These are phyloP conservation scores for Picochlorum sp. DNA, from an alignment of 139 green algal genomes.

Conservation along the genomic window DNA sequence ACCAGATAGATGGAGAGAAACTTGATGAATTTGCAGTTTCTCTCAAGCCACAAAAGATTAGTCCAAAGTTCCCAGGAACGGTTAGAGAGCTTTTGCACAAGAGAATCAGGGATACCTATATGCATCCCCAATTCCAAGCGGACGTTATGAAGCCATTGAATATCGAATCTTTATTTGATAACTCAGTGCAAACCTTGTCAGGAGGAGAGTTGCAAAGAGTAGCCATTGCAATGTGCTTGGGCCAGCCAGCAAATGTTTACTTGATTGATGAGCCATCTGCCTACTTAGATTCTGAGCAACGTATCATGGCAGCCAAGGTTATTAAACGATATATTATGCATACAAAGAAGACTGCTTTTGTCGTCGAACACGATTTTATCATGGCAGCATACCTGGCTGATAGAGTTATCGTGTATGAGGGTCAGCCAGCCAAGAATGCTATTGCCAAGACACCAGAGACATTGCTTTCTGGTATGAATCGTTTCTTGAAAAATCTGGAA, in stretches of 20 bases:
- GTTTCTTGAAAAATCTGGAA: conserved; percentile 87
- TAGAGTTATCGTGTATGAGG: conserved; percentile 95
- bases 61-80: conserved; percentile 88
- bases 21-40: conserved; percentile 80
- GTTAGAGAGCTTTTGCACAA: conserved; percentile 88
- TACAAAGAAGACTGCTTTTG: conserved; percentile 97
- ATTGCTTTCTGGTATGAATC: conserved; percentile 84
- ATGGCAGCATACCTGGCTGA: conserved; percentile 98
- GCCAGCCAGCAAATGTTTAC: conserved; percentile 93
- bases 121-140: conserved; percentile 85
- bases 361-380: conserved; percentile 99
- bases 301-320: conserved; percentile 94
- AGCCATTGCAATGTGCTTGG: conserved; percentile 87
- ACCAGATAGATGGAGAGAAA: conserved; percentile 38
- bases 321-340: conserved; percentile 99
- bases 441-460: conserved; percentile 63
- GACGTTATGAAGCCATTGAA: conserved; percentile 86
- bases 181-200: conserved; percentile 89
- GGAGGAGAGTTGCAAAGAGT: conserved; percentile 90
- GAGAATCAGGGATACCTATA: conserved; percentile 83
- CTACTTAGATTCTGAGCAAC: conserved; percentile 98
- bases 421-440: conserved; percentile 64
- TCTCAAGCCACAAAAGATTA: conserved; percentile 99
- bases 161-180: conserved; percentile 91
- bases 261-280: conserved; percentile 97